phyloP scores from a whole-genome alignment of 2,329 filamentous ascomycete genomes.

The Aspergillus carbonarius region DNA sequence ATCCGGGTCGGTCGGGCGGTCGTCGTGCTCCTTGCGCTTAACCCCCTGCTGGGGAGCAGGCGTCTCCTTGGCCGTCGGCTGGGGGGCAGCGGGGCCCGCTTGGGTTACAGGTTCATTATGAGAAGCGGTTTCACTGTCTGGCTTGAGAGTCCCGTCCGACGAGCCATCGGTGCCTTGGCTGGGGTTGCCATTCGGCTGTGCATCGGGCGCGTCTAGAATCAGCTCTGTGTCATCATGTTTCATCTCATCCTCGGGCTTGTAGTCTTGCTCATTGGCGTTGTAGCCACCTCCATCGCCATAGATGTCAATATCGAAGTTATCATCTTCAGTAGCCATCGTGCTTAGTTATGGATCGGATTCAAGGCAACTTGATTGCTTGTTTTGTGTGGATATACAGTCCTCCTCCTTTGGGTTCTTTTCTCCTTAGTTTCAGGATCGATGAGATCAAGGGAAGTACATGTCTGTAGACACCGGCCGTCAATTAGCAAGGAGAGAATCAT shows the following conservation, averaged over 20 bases:
- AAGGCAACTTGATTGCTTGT: constrained; percentile 38
- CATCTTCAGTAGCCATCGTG: constrained; percentile 58
- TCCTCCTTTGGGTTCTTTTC: constrained; percentile 24
- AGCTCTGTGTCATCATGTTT: constrained; percentile 43
- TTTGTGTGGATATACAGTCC: constrained; percentile 41
- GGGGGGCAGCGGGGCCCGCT: constrained; percentile 19
- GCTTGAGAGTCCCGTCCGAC: constrained; percentile 21
- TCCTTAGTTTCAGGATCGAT: constrained; percentile 27
- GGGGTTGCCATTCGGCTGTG: constrained; percentile 23
- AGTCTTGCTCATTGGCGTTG: constrained; percentile 46
- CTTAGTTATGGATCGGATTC: constrained; percentile 28
- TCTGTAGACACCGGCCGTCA: constrained; percentile 37
- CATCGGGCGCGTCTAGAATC: constrained; percentile 39
- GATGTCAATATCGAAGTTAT: constrained; percentile 71
- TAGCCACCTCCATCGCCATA: constrained; percentile 60
- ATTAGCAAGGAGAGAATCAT: constrained; percentile 40
- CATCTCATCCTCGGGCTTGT: constrained; percentile 22
- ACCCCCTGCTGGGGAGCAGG: constrained; percentile 53
- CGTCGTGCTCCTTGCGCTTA: constrained; percentile 62
- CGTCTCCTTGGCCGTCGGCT: constrained; percentile 21
- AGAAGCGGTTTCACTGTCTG: constrained; percentile 25
- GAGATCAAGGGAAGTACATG: constrained; percentile 44
- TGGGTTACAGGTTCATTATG: constrained; percentile 28
- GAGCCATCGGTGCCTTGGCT: constrained; percentile 15
- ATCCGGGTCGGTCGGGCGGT: constrained; percentile 57